Base-by-base conservation (phyloP, 2,329 filamentous ascomycete species). In the Didymosphaeria variabile region DNA sequence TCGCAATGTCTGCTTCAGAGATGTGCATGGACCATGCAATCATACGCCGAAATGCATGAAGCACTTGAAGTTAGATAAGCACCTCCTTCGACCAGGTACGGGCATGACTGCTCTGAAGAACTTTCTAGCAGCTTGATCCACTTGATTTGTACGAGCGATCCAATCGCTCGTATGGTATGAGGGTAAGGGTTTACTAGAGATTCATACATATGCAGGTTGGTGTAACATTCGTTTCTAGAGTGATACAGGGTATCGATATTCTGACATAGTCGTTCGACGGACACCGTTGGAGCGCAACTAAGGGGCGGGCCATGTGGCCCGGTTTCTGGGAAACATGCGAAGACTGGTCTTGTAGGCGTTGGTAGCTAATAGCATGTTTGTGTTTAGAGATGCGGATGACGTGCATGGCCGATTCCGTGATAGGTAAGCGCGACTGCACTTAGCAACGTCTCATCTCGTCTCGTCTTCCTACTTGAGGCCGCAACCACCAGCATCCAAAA, bases 1-100 rank as follows among this genome's bases (percentile, higher is more conserved):
- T 9, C 23, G 67, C 21, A 67, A 69, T 38, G 1, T 19, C 3
- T 69, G 65, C 29, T 61, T 66, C 44, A 17, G n/a, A 17, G 17
- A 46, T 1, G 19, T 34, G 12, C 40, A 56, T 8, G 55, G 36
- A 5, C 36, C 19, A n/a, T 67, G 64, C 26, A 1, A 10, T 1
- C 65, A 67, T 32, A 6, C 9, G 1, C 64, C 64, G 0, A 21
- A n/a, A 17, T 66, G 64, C 47, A 9, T 59, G 55, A 64, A 55
- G 36, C 49, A 66, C 9, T 38, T 62, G 8, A 62, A 65, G 32
- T 2, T 62, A 23, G 42, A 51, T 34, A 26, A n/a, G 15, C 10
- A 21, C 12, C 21, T 29, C 29, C 47, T 54, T 54, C 21, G 51
- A 32, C 36, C 21, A n/a, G 40, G 7, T 15, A 47, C 32, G 15